Percentiles rank a stretch among this genome's conserved stretches.
Evolutionary conservation across 75 land plant species (phyloP).

Genomic region (Adiantum capillusveneris): DNA sequence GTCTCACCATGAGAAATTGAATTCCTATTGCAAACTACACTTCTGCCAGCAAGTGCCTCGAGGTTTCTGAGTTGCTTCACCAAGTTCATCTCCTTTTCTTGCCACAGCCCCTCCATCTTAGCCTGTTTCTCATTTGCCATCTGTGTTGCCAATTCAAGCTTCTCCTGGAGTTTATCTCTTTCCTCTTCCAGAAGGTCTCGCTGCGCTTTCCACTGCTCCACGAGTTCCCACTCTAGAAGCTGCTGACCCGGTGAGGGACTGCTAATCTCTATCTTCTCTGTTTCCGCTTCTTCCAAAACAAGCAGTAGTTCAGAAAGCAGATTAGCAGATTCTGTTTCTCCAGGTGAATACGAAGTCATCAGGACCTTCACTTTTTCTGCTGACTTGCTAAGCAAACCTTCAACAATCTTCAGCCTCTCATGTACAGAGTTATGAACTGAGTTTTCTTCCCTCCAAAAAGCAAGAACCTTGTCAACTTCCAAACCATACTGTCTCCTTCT

Average conservation of each 20-base stretch:
- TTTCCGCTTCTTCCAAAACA: constrained; percentile 10
- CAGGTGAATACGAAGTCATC: not conserved
- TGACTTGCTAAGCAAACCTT: constrained; percentile 3
- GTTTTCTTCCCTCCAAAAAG: constrained; percentile 23
- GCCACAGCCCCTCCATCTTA: constrained; percentile 24
- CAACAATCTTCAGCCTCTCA: constrained; percentile 17
- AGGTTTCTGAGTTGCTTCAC: no score
- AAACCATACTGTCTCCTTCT: constrained; percentile 12
- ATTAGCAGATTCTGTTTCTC: not conserved
- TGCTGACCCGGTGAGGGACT: constrained; percentile 1
- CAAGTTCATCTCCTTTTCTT: constrained; percentile 15
- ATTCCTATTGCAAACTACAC: not conserved
- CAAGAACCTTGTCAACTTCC: constrained; percentile 18
- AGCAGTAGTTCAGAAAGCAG: not conserved
- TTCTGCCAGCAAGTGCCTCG: not conserved
- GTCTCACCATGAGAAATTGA: not conserved
- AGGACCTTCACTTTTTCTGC: constrained; percentile 6
- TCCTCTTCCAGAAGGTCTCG: constrained; percentile 19
- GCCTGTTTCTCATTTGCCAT: constrained; percentile 16
- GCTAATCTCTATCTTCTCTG: not conserved
- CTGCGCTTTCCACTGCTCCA: constrained; percentile 16
- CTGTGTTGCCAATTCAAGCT: constrained; percentile 19
- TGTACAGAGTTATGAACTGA: not conserved
- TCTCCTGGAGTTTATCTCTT: constrained; percentile 26
- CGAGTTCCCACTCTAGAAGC: constrained; percentile 12